Conservation (phyloP, 768 basidiomycete genomes). For the Panus rudis region DNA sequence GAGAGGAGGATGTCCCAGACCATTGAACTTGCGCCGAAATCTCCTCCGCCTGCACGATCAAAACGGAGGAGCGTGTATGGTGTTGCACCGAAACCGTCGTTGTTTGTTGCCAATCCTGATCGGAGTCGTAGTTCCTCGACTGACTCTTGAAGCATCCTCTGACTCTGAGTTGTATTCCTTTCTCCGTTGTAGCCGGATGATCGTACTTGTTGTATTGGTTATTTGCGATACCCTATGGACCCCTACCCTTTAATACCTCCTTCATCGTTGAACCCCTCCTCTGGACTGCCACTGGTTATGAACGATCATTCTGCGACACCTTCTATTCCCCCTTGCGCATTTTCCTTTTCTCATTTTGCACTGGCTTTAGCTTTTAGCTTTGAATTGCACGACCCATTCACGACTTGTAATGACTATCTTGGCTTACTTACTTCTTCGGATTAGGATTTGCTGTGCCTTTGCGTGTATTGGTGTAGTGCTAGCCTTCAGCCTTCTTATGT, state of each 20-base stretch:
- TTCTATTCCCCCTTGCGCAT: too few relatives aligned
- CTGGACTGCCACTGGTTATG: too few relatives aligned
- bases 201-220: background rate
- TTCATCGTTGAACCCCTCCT: too few relatives aligned
- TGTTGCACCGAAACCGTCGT: slow-evolving; percentile 50
- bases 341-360: too few relatives aligned
- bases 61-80: slow-evolving; percentile 42
- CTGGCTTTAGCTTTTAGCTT: background rate
- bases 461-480: too few relatives aligned
- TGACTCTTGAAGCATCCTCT: slow-evolving; percentile 9
- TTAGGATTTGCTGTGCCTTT: background rate
- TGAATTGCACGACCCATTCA: slow-evolving; percentile 4
- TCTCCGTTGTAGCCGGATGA: background rate
- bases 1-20: slow-evolving; percentile 55
- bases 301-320: too few relatives aligned
- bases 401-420: slow-evolving; percentile 1
- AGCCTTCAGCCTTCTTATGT: too few relatives aligned
- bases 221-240: background rate
- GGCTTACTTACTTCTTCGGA: background rate
- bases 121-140: slow-evolving; percentile 12
- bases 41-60: slow-evolving; percentile 22
- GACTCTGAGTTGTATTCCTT: background rate
- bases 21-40: slow-evolving; percentile 18
- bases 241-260: background rate
- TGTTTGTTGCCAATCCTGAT: slow-evolving; percentile 75